Base-by-base conservation (phyloP, 2,329 filamentous ascomycete genomes). In the Ophiocordyceps camponoti-floridani region DNA sequence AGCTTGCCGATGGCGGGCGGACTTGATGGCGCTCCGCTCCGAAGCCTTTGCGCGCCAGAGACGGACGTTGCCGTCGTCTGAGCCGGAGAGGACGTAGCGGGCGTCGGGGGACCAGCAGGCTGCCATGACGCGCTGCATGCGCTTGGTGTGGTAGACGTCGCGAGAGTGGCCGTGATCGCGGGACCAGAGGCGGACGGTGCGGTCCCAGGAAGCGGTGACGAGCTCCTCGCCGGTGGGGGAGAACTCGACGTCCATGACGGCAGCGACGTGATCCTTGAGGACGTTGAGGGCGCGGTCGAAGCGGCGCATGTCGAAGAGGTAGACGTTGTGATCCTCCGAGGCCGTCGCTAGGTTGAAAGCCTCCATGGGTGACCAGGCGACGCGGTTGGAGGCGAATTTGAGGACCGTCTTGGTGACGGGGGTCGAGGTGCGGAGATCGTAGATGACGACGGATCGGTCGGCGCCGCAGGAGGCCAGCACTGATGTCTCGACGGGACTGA, bases 191-290 rank as follows among this genome's bases (percentile, higher is more conserved):
- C 91, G 78, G 44, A 98, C 71, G 4, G 86, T 94, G 49, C 87
- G 79, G 73, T 86, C 49, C 64, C 91, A 93, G 1, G 82, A 87
- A 5, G 85, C 91, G 13, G 82, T 85, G 18, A 96, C 86, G 41
- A 98, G 75, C 60, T 95, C 88, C 60, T 95, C 83, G 47, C 91
- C 91, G 0, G 91, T 96, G 1, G 91, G 89, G 43, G 82, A 88
- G 64, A 89, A 98, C 57, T 95, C 86, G 38, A 98, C 82, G 60
- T 94, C 88, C 85, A 95, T 95, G 23, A 95, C 88, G 18, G 91
- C 91, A 42, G 72, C 70, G 43, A 94, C 87, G 58, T 94, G 86
- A 54, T 89, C 85, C 61, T 89, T 91, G 45, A 94, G 71, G 9
- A 95, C 79, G 58, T 96, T 95, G 48, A 94, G 67, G 0, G 89